Base-by-base conservation (phyloP, 371 early-diverging fungal species). In the Dinochytrium kinnereticum region DNA sequence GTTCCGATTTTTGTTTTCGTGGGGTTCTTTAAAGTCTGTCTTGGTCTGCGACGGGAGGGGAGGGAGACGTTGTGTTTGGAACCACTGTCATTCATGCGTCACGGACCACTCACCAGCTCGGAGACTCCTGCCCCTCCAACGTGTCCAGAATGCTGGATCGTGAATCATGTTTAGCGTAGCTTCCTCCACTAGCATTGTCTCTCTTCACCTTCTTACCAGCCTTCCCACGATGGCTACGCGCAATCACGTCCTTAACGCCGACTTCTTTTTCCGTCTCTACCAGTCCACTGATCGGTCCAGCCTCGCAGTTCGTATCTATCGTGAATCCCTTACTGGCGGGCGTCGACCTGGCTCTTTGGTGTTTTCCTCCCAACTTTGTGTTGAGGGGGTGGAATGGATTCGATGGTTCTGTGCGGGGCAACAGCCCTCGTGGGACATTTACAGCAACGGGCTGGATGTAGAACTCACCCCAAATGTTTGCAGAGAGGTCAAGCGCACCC, bases 261-360 rank as follows among this genome's bases (percentile, higher is more conserved):
- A 26, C n/a, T 74, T 53, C 37, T 40, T 74, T 37, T 17, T 28
- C 21, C 36, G 64, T 2, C 68, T 74, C 26, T 59, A 74, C 50
- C 28, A 59, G 1, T 28, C 44, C n/a, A 51, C 31, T 15, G 69
- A 74, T 24, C 10, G 3, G n/a, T n/a, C 13, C 44, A 59, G 69
- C 69, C 61, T 61, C 2, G 37, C 74, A 0, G 50, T 44, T 0
- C 44, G 19, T 30, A 49, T 30, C 34, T 74, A 74, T 36, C 68
- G 74, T 0, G 17, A 37, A 44, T 44, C 44, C 44, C 44, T 44
- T 19, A 44, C 44, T 44, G 44, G 44, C 19, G 44, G 44, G 19
- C 44, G 44, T 44, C 7, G 44, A 44, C 44, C 44, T 19, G 13
- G 44, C 7, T 44, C 44, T 44, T 7, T 44, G 7, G 19, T 13